Percentiles rank a stretch among this genome's conserved stretches.
phyloP scores from a whole-genome alignment of 2,329 filamentous ascomycete genomes.

The Cladosporium phlei region DNA sequence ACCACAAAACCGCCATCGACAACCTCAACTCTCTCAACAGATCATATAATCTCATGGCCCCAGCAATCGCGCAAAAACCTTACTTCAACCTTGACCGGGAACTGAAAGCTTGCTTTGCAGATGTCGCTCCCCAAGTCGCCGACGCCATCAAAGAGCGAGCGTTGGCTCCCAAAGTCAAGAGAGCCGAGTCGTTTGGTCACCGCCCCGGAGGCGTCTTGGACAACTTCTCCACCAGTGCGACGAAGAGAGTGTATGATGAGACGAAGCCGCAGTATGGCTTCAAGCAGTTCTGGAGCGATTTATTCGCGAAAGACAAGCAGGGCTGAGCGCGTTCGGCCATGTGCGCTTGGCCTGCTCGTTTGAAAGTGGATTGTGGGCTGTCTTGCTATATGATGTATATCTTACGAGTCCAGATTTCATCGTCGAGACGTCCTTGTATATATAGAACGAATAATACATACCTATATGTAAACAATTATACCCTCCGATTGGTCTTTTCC shows the following conservation, averaged over 20 bases:
- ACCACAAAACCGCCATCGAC: slow-evolving; percentile 69
- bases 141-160: slow-evolving; percentile 68
- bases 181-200: slow-evolving; percentile 39
- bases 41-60: slow-evolving; percentile 92
- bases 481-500: too few relatives aligned
- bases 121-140: slow-evolving; percentile 73
- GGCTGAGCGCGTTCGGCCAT: too few relatives aligned
- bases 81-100: slow-evolving; percentile 84
- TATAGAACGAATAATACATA: too few relatives aligned
- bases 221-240: slow-evolving; percentile 50
- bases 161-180: slow-evolving; percentile 38
- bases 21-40: slow-evolving; percentile 76
- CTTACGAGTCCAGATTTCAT: too few relatives aligned
- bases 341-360: too few relatives aligned
- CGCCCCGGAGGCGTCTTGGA: slow-evolving; percentile 55
- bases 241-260: slow-evolving; percentile 67
- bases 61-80: slow-evolving; percentile 84
- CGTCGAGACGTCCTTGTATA: too few relatives aligned
- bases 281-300: slow-evolving; percentile 81
- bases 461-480: too few relatives aligned
- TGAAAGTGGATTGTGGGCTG: too few relatives aligned
- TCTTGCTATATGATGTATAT: too few relatives aligned
- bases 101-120: slow-evolving; percentile 73
- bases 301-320: slow-evolving; percentile 49
- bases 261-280: slow-evolving; percentile 75